Evolutionary conservation across 345 rosid genomes (phyloP), one percentile per base, ranked within the genome.

Genomic region (Linum lewisii): DNA sequence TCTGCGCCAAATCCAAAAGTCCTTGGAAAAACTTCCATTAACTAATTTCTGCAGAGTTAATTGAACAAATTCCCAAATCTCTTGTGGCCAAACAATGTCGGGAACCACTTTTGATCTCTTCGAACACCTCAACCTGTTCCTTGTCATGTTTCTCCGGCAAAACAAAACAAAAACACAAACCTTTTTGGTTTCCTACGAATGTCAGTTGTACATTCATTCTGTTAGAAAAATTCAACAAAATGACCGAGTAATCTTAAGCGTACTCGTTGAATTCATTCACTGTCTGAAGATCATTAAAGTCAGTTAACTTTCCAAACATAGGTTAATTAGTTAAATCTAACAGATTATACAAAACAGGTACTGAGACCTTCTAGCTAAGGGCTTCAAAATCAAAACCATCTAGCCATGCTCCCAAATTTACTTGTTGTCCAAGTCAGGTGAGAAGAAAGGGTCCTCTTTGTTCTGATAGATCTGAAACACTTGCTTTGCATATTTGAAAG

Each of bases 381-480:
- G 66, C 47, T 32, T 1, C 38, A 34, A 11, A 34, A 11, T 34
- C 10, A 34, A 6, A 34, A 34, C 10, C 38, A 34, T 11, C 38
- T 5, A 34, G 10, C 5, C 15, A 16, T 42, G 18, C 15, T 16
- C 9, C 47, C 47, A 42, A 16, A 11, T 42, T 42, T 42, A 5
- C 47, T 42, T 42, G 18, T 42, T 42, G 47, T 42, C 47, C 14
- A 42, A 1, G 47, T 5, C 21, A 34, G 73, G 78, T 62, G 49
- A 65, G 58, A 87, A 85, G 53, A 74, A 78, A 21, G 77, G 84
- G 73, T 78, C 91, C 69, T 87, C 84, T 63, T 77, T 73, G 66
- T 74, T 82, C 63, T 77, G 66, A 63, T 78, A 90, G 57, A 87
- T 90, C 69, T 73, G 42, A 21, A 90, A 90, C 69, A 90, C 61